These are phyloP conservation scores for Echium plantagineum DNA, from an alignment of 257 asterid genomes.

Conservation along the genomic window DNA sequence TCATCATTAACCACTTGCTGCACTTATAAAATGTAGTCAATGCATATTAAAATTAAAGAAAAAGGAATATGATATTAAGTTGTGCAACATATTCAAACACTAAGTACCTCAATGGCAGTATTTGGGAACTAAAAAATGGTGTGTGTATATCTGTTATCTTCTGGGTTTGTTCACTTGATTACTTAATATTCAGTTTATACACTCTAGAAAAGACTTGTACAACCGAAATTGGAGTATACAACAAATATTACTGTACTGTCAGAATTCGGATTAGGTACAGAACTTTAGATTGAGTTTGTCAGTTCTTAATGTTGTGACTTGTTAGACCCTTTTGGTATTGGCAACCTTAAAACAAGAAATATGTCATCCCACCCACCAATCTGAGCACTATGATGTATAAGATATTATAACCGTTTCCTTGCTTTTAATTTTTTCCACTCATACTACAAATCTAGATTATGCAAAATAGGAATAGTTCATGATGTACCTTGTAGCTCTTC, in stretches of 20 bases:
- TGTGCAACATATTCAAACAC: neutral
- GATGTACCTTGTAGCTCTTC: constrained; percentile 88
- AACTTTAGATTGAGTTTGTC: neutral
- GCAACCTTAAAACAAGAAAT: neutral
- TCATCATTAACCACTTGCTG: constrained; percentile 99
- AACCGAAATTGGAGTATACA: neutral
- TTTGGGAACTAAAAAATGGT: neutral
- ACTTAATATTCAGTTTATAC: too few relatives aligned
- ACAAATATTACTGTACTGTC: neutral
- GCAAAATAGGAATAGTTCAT: neutral
- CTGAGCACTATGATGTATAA: neutral
- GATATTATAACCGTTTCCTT: neutral
- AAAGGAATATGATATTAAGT: neutral
- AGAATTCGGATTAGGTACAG: neutral
- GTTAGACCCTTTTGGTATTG: neutral
- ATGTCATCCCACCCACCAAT: neutral
- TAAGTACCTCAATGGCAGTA: neutral
- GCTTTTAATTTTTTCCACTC: neutral
- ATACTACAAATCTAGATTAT: neutral
- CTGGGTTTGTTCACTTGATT: neutral
- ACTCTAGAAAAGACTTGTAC: too few relatives aligned
- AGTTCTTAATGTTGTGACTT: neutral
- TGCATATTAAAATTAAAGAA: neutral
- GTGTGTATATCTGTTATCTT: neutral
- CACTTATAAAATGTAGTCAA: constrained; percentile 13